These are phyloP conservation scores for Exophiala viscosa DNA, from an alignment of 2,329 filamentous ascomycete genomes.

Conservation along the genomic window DNA sequence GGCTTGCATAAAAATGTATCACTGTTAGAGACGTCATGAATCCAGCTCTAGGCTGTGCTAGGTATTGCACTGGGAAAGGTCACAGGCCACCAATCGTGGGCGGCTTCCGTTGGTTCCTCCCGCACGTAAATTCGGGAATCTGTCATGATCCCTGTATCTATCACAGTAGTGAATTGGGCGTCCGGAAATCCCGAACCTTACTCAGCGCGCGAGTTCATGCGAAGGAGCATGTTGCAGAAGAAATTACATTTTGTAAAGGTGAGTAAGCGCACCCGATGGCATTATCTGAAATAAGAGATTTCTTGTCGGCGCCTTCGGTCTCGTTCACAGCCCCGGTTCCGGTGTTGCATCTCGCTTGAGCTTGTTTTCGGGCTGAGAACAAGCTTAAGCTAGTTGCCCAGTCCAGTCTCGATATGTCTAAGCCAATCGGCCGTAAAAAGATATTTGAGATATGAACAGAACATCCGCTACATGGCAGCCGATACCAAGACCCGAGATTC, in stretches of 20 bases:
- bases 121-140: conserved; percentile 3
- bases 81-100: neutral
- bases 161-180: neutral
- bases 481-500: neutral
- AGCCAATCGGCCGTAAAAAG: neutral
- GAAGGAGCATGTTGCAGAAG: neutral
- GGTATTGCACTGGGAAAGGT: neutral
- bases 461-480: too few species aligned
- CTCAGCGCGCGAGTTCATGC: neutral
- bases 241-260: neutral
- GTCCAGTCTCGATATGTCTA: neutral
- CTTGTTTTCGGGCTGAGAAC: neutral
- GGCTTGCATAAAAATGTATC: conserved; percentile 9
- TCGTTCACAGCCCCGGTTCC: too few species aligned
- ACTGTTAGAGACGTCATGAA: neutral
- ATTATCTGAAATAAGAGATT: neutral
- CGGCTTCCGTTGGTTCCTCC: neutral
- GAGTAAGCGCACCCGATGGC: neutral
- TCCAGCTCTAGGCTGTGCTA: neutral
- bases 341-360: neutral
- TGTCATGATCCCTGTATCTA: conserved; percentile 4
- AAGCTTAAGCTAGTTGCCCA: neutral
- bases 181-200: neutral
- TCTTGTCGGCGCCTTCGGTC: neutral
- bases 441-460: neutral